Conservation (phyloP, 176 grass and related monocot genomes). For the Melocanna baccifera region DNA sequence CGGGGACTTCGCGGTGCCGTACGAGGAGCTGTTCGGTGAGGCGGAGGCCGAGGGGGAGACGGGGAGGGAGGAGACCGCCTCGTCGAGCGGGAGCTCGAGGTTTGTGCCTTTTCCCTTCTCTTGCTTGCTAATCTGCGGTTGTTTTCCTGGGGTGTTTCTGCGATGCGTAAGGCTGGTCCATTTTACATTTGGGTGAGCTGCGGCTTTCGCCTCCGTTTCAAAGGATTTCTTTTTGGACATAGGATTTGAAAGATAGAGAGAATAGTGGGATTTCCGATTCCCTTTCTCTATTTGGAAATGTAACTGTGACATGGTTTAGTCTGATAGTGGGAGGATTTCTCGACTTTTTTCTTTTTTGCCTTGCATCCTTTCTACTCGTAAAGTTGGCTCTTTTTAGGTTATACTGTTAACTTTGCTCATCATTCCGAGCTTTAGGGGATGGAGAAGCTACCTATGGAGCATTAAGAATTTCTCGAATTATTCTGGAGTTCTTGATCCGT, state of each 20-base stretch:
- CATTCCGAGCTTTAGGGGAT: constrained; percentile 3
- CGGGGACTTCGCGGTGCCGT: constrained; percentile 64
- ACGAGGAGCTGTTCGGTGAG: constrained; percentile 67
- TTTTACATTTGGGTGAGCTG: not conserved
- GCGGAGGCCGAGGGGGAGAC: not conserved
- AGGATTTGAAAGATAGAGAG: not conserved
- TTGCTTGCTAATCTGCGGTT: not conserved
- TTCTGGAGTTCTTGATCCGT: constrained; percentile 7
- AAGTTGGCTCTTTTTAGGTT: constrained; percentile 12
- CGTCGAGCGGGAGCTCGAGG: constrained; percentile 48
- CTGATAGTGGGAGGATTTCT: constrained; percentile 1
- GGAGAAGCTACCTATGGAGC: constrained; percentile 3
- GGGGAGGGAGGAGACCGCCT: constrained; percentile 32
- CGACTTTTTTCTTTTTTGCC: not conserved
- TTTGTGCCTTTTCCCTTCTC: not conserved
- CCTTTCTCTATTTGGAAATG: constrained; percentile 23
- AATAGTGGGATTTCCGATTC: constrained; percentile 3
- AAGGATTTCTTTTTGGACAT: not conserved
- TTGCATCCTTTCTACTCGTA: constrained; percentile 20
- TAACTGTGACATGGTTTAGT: not conserved
- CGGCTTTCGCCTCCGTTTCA: not conserved
- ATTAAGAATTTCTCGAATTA: not conserved
- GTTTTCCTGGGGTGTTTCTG: not conserved
- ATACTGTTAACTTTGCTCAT: constrained; percentile 22
- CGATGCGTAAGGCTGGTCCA: not conserved